Conservation (phyloP, 2,329 filamentous ascomycete species). For the Sporothrix luriei region DNA sequence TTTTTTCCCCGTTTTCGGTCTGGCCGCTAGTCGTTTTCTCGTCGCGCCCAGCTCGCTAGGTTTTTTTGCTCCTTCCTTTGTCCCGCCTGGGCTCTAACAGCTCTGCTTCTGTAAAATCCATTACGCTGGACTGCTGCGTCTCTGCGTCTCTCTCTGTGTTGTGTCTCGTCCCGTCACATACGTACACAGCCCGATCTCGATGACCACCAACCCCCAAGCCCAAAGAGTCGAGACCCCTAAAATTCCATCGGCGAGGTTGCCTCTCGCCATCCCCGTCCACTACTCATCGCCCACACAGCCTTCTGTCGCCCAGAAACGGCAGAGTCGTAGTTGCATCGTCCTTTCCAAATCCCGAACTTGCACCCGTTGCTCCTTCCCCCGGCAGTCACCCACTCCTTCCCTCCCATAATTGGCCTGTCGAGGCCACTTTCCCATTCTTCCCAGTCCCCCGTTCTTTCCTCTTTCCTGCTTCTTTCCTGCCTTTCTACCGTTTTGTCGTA, state of each 20-base stretch:
- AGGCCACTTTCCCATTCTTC: neutral
- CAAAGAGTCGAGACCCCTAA: constrained; percentile 14
- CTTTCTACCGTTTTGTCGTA: neutral
- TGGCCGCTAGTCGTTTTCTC: neutral
- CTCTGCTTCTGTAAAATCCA: no score
- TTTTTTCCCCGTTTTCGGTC: neutral
- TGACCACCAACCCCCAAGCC: neutral
- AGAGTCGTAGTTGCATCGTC: neutral
- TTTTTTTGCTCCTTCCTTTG: neutral
- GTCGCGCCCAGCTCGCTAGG: neutral
- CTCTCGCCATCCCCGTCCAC: constrained; percentile 17
- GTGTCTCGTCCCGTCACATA: constrained; percentile 14
- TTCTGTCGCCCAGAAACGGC: neutral
- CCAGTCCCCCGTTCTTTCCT: neutral
- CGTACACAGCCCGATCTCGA: constrained; percentile 10
- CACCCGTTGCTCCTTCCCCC: neutral
- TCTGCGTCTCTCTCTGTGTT: no score
- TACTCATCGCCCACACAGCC: constrained; percentile 11
- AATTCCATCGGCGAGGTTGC: neutral
- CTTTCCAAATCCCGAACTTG: constrained; percentile 15
- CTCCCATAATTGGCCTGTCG: constrained; percentile 11
- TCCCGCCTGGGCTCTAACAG: neutral
- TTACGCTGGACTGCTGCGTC: neutral
- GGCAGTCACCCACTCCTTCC: neutral
- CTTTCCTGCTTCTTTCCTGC: neutral